Conservation (phyloP, 164 flowering plant species). For the Vitis rotundifolia region DNA sequence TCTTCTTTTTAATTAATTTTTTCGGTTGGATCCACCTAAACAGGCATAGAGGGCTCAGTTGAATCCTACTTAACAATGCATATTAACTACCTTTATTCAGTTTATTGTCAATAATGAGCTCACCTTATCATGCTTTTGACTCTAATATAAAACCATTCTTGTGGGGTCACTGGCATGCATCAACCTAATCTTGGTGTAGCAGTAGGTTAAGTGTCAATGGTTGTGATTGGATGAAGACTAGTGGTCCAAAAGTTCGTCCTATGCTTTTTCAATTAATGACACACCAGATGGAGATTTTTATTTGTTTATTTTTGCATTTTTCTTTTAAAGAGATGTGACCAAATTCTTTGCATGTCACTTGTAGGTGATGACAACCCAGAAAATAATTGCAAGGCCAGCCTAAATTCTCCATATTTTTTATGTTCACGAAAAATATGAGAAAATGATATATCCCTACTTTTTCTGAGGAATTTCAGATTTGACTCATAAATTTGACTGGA, state of each 20-base stretch:
- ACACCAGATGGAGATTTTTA: too few species aligned
- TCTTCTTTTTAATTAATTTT: background rate
- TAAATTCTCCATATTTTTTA: too few species aligned
- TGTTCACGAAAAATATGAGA: too few species aligned
- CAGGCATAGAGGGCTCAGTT: conserved; percentile 11
- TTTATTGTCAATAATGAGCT: conserved; percentile 4
- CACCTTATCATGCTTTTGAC: background rate
- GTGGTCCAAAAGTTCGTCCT: background rate
- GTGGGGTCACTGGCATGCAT: conserved; percentile 2
- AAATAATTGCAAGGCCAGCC: too few species aligned
- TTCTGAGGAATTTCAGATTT: too few species aligned
- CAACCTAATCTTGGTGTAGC: background rate
- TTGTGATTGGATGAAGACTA: background rate
- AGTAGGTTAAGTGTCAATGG: background rate
- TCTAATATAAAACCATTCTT: background rate
- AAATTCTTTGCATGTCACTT: too few species aligned
- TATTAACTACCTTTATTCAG: conserved; percentile 3
- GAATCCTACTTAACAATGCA: conserved; percentile 26
- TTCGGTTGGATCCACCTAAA: conserved; percentile 23
- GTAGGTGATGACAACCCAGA: too few species aligned
- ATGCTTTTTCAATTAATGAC: too few species aligned
- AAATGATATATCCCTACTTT: too few species aligned
- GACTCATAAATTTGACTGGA: too few species aligned
- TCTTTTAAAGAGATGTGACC: too few species aligned
- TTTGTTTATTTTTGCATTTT: too few species aligned